Evolutionary conservation across 2,329 filamentous ascomycete genomes (phyloP).

Genomic region (Trichophyton simii): DNA sequence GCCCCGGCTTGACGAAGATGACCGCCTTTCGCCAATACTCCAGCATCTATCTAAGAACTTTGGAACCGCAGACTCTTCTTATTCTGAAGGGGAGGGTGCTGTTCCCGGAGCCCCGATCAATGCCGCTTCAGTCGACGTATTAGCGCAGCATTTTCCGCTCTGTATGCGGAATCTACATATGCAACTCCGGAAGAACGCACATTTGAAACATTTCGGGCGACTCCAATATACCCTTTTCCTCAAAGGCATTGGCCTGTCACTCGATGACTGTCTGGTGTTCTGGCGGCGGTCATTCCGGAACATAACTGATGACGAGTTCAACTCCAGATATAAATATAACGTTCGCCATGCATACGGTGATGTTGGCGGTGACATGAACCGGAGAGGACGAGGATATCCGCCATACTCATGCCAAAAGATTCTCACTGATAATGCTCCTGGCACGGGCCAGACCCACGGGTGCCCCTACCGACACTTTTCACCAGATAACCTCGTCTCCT

Average conservation of each 20-base stretch:
- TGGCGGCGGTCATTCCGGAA: constrained; percentile 80
- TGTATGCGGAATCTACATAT: constrained; percentile 91
- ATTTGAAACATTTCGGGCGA: constrained; percentile 86
- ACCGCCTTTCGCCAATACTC: constrained; percentile 65
- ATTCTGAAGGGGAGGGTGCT: constrained; percentile 52
- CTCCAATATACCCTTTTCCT: constrained; percentile 94
- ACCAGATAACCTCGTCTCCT: constrained; percentile 64
- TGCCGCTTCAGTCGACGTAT: constrained; percentile 63
- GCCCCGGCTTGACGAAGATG: constrained; percentile 88
- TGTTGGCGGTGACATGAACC: constrained; percentile 81
- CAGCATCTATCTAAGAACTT: constrained; percentile 91
- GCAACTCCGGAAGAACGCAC: constrained; percentile 70
- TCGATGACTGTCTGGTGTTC: constrained; percentile 87
- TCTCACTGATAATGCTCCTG: constrained; percentile 73
- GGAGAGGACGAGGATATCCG: constrained; percentile 74
- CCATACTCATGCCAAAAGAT: constrained; percentile 94
- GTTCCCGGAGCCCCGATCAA: constrained; percentile 61
- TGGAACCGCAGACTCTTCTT: constrained; percentile 75
- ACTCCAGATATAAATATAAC: constrained; percentile 96
- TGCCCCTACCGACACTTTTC: constrained; percentile 92
- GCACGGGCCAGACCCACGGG: constrained; percentile 81
- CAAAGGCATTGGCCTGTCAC: constrained; percentile 80
- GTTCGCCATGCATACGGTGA: constrained; percentile 91
- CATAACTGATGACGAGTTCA: constrained; percentile 86
- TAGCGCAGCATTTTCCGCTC: constrained; percentile 72